Evolutionary conservation across 1,284 basidiomycete species (phyloP).

Genomic region (Tilletiopsis washingtonensis): DNA sequence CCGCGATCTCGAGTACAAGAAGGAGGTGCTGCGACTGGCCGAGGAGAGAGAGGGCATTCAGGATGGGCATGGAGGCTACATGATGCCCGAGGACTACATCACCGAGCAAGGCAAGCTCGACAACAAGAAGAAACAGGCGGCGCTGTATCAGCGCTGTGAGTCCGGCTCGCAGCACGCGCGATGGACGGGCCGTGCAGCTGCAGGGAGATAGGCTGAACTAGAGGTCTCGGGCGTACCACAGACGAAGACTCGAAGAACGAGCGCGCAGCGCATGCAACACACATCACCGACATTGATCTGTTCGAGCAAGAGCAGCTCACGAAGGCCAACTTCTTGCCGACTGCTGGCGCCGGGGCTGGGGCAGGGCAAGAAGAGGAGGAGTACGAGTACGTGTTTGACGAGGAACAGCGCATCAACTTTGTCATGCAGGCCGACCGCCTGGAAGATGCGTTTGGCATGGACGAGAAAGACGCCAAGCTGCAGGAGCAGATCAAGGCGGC

Average conservation of each 20-base stretch:
- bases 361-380: slow-evolving; percentile 49
- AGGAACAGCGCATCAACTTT: slow-evolving; percentile 91
- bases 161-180: too few relatives aligned
- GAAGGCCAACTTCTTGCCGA: slow-evolving; percentile 48
- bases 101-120: slow-evolving; percentile 99
- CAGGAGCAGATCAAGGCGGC: slow-evolving; percentile 84
- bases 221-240: neutral
- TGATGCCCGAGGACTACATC: slow-evolving; percentile 64
- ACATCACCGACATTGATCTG: slow-evolving; percentile 90
- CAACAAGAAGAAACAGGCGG: slow-evolving; percentile 89
- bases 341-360: slow-evolving; percentile 1
- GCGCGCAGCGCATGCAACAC: slow-evolving; percentile 57
- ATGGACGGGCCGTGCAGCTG: too few relatives aligned
- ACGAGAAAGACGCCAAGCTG: slow-evolving; percentile 75
- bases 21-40: slow-evolving; percentile 80
- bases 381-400: slow-evolving; percentile 98
- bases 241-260: slow-evolving; percentile 64
- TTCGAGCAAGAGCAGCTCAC: slow-evolving; percentile 78
- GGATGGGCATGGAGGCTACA: slow-evolving; percentile 54
- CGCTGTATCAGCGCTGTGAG: slow-evolving; percentile 72
- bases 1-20: slow-evolving; percentile 78
- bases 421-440: slow-evolving; percentile 64
- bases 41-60: slow-evolving; percentile 89
- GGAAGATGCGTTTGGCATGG: slow-evolving; percentile 54
- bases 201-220: too few relatives aligned